Evolutionary conservation across 2,329 filamentous ascomycete genomes (phyloP).

Genomic region (Paracoccidioides brasiliensis): DNA sequence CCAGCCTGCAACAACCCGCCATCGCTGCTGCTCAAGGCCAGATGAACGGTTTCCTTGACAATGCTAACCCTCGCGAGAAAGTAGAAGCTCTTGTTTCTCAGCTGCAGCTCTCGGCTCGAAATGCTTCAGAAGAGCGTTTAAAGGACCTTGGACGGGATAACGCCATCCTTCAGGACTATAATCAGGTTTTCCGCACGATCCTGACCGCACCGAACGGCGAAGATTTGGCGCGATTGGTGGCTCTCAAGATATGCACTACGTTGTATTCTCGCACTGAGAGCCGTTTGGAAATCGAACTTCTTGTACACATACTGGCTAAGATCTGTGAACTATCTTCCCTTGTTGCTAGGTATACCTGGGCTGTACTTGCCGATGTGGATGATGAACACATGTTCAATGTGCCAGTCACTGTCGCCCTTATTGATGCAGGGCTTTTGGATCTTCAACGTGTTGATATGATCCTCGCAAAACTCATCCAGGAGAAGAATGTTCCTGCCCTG

Average conservation of each 20-base stretch:
- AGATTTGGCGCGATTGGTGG: slow-evolving; percentile 41
- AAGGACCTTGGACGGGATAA: slow-evolving; percentile 43
- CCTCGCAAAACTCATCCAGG: slow-evolving; percentile 57
- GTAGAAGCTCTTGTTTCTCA: slow-evolving; percentile 44
- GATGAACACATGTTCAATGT: slow-evolving; percentile 52
- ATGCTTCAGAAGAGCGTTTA: slow-evolving; percentile 44
- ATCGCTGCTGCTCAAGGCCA: slow-evolving; percentile 34
- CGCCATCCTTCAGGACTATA: slow-evolving; percentile 44
- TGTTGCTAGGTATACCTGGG: slow-evolving; percentile 41
- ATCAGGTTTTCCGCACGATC: slow-evolving; percentile 42
- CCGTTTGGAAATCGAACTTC: slow-evolving; percentile 48
- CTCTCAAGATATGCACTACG: slow-evolving; percentile 42
- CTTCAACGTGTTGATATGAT: slow-evolving; percentile 55
- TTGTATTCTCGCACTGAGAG: slow-evolving; percentile 44
- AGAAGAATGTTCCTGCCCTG: slow-evolving; percentile 58
- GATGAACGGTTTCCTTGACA: slow-evolving; percentile 48
- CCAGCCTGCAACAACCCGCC: slow-evolving; percentile 26
- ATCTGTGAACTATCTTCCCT: slow-evolving; percentile 49
- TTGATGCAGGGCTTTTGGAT: slow-evolving; percentile 48
- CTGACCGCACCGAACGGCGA: slow-evolving; percentile 45
- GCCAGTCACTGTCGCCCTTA: slow-evolving; percentile 46
- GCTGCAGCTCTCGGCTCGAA: slow-evolving; percentile 43
- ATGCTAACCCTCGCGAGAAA: slow-evolving; percentile 40
- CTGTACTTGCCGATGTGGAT: slow-evolving; percentile 38
- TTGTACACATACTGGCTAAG: slow-evolving; percentile 47